Evolutionary conservation across 805 yeast species (phyloP).

Genomic region (Kodamaea sagamina): DNA sequence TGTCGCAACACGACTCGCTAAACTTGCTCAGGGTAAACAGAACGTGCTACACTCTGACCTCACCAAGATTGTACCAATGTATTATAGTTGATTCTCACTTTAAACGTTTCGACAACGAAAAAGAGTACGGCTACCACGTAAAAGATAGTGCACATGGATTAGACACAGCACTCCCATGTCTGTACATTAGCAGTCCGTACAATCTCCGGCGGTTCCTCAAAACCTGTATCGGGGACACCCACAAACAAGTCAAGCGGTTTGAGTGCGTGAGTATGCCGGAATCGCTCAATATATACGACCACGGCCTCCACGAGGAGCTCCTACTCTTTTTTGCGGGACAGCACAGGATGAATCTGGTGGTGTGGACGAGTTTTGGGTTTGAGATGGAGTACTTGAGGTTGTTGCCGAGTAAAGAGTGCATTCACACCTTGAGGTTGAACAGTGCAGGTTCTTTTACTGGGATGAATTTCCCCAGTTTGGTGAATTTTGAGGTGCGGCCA

Average conservation of each 20-base stretch:
- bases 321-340: constrained; percentile 27
- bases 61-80: constrained; percentile 40
- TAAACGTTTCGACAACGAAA: constrained; percentile 33
- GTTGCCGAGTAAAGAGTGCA: constrained; percentile 29
- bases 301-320: constrained; percentile 28
- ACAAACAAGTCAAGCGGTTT: constrained; percentile 23
- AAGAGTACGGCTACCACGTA: constrained; percentile 20
- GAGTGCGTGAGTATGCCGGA: constrained; percentile 44
- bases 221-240: constrained; percentile 1
- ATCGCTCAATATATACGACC: constrained; percentile 39
- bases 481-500: constrained; percentile 37
- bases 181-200: constrained; percentile 41
- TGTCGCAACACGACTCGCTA: constrained; percentile 42
- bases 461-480: constrained; percentile 30
- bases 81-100: constrained; percentile 41
- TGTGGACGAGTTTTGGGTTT: constrained; percentile 36
- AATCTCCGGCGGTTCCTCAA: constrained; percentile 40
- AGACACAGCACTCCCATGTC: constrained; percentile 22
- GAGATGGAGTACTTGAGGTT: constrained; percentile 28
- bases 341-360: constrained; percentile 28
- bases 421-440: constrained; percentile 31
- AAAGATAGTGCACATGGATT: constrained; percentile 1
- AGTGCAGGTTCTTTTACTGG: constrained; percentile 20
- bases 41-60: constrained; percentile 30
- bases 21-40: constrained; percentile 32